phyloP scores from a whole-genome alignment of 495 filamentous ascomycete species.

The Pseudevernia furfuracea region DNA sequence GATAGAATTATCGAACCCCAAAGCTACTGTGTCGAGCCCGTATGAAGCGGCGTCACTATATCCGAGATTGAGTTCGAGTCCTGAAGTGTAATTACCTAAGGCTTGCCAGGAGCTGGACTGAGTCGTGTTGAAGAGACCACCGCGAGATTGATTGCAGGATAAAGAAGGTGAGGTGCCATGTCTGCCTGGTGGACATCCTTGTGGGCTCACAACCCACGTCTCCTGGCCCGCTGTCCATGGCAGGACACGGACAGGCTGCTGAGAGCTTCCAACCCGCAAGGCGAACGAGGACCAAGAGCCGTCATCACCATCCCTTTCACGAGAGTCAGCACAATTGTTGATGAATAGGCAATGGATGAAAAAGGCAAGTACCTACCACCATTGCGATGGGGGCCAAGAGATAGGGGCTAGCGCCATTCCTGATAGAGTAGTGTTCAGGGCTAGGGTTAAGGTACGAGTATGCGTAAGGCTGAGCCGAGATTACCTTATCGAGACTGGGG shows the following conservation, averaged over 20 bases:
- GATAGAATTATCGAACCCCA: constrained; percentile 34
- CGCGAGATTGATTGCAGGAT: constrained; percentile 40
- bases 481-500: background rate
- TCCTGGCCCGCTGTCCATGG: constrained; percentile 41
- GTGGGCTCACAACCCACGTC: constrained; percentile 35
- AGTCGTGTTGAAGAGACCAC: constrained; percentile 40
- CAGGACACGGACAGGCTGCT: constrained; percentile 39
- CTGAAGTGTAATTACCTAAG: constrained; percentile 32
- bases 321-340: background rate
- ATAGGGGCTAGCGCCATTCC: constrained; percentile 10
- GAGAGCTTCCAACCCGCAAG: constrained; percentile 41
- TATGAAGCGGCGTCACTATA: constrained; percentile 37
- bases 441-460: background rate
- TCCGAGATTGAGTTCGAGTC: constrained; percentile 39
- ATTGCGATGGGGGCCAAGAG: constrained; percentile 19
- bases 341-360: background rate
- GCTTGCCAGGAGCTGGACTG: constrained; percentile 42
- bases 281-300: constrained; percentile 46
- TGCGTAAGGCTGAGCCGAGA: background rate
- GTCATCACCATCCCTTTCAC: constrained; percentile 43
- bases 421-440: background rate
- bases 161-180: constrained; percentile 9
- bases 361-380: background rate
- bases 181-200: constrained; percentile 24
- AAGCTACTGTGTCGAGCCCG: constrained; percentile 43